Conservation (phyloP, 2,329 filamentous ascomycete species). For the Fusarium sulawesiense region DNA sequence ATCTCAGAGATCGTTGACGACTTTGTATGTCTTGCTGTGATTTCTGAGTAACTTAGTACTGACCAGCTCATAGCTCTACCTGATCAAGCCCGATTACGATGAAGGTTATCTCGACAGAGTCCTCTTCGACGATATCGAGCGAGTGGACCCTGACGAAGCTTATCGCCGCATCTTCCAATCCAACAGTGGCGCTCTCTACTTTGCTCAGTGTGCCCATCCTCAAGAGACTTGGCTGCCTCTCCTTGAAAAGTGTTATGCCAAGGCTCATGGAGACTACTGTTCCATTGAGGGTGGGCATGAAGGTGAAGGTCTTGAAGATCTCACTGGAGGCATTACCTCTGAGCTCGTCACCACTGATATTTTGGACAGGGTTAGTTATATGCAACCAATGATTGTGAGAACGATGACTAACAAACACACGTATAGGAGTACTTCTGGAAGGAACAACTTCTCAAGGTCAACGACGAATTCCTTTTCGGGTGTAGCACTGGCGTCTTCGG, state of each 20-base stretch:
- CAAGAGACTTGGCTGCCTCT: conserved; percentile 86
- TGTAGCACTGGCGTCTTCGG: conserved; percentile 62
- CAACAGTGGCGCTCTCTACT: conserved; percentile 79
- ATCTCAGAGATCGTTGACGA: conserved; percentile 69
- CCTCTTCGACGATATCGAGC: conserved; percentile 57
- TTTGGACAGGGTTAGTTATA: conserved; percentile 72
- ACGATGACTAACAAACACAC: not conserved
- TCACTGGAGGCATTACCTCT: conserved; percentile 74
- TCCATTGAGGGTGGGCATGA: conserved; percentile 79
- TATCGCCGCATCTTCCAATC: conserved; percentile 79
- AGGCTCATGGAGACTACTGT: conserved; percentile 82
- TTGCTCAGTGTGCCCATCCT: conserved; percentile 77
- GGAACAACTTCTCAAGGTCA: conserved; percentile 80
- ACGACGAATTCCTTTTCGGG: conserved; percentile 79
- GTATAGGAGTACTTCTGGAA: conserved; percentile 72
- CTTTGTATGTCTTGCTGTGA: conserved; percentile 50
- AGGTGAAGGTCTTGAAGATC: conserved; percentile 69
- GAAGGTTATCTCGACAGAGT: conserved; percentile 63
- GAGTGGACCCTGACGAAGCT: conserved; percentile 65
- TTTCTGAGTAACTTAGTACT: not conserved
- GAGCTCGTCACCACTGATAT: conserved; percentile 75
- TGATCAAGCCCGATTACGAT: conserved; percentile 70
- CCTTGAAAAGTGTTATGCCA: conserved; percentile 83
- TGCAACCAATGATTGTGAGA: accelerated
- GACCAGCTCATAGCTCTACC: conserved; percentile 55